A percentile compares a stretch with the other conserved stretches of the same genome.
phyloP scores from a whole-genome alignment of 306 rosid genomes.

The Corylus americana region DNA sequence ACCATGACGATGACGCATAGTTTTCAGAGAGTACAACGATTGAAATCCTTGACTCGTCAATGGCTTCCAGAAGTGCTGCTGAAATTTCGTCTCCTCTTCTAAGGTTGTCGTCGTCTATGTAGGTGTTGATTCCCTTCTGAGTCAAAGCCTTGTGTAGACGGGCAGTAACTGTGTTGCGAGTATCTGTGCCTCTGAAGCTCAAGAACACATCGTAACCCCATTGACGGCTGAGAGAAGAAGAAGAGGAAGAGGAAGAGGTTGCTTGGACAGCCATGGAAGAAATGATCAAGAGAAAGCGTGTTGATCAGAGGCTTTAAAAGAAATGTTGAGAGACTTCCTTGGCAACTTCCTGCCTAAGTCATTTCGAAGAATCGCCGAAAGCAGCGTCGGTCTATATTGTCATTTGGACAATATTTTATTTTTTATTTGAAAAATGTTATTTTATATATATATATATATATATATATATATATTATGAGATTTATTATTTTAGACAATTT shows the following conservation, averaged over 20 bases:
- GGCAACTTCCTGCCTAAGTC: too few species aligned
- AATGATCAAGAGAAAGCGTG: neutral
- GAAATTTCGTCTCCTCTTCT: neutral
- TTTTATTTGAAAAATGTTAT: too few species aligned
- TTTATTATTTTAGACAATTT: too few species aligned
- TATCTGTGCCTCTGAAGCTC: neutral
- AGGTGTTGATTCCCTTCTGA: neutral
- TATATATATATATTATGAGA: too few species aligned
- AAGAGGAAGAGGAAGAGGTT: neutral
- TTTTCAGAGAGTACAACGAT: conserved; percentile 27
- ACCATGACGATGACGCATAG: conserved; percentile 18
- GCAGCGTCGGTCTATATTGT: too few species aligned
- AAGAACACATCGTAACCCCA: neutral
- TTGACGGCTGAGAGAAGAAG: neutral
- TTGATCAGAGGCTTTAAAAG: too few species aligned
- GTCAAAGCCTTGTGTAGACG: neutral
- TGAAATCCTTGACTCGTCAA: conserved; percentile 7
- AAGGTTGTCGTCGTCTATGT: neutral
- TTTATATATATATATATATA: too few species aligned
- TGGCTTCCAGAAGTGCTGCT: neutral
- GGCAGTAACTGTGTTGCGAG: neutral
- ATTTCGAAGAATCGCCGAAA: too few species aligned
- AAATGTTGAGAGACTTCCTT: too few species aligned
- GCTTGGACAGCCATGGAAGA: neutral
- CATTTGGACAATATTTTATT: too few species aligned